Percentiles rank a stretch among this genome's conserved stretches.
Conservation (phyloP, 2,329 filamentous ascomycete species). For the Diaporthe sp. region DNA sequence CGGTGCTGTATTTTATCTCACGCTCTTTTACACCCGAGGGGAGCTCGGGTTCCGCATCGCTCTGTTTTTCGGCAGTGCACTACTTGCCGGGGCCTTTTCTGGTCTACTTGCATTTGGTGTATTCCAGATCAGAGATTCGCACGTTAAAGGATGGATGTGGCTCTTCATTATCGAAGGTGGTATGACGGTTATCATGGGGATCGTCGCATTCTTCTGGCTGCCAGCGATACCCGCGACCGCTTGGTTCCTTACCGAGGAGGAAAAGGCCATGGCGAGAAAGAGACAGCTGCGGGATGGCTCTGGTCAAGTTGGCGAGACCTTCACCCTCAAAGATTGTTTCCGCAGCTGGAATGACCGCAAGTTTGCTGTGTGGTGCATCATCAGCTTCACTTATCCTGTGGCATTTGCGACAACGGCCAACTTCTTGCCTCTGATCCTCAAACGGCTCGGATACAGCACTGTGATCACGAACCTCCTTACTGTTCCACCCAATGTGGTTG, state of each 20-base stretch:
- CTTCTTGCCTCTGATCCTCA: slow-evolving; percentile 62
- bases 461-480: slow-evolving; percentile 64
- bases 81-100: slow-evolving; percentile 40
- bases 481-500: slow-evolving; percentile 62
- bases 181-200: slow-evolving; percentile 35
- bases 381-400: slow-evolving; percentile 62
- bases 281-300: slow-evolving; percentile 62
- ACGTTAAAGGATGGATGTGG: slow-evolving; percentile 40
- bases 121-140: slow-evolving; percentile 33
- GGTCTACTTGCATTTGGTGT: slow-evolving; percentile 40
- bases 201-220: slow-evolving; percentile 36
- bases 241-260: slow-evolving; percentile 59
- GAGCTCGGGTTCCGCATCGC: slow-evolving; percentile 40
- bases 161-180: slow-evolving; percentile 41
- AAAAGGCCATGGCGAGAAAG: slow-evolving; percentile 55
- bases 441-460: slow-evolving; percentile 57
- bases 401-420: slow-evolving; percentile 58
- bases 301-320: slow-evolving; percentile 51
- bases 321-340: slow-evolving; percentile 58
- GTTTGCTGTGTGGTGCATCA: slow-evolving; percentile 59
- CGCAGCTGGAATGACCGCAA: slow-evolving; percentile 52
- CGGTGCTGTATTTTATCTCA: slow-evolving; percentile 66
- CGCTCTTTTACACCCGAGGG: slow-evolving; percentile 62
- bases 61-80: slow-evolving; percentile 38
- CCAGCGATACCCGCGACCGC: slow-evolving; percentile 55